Base-by-base conservation (phyloP, 306 rosid species). In the Casuarina equisetifolia region DNA sequence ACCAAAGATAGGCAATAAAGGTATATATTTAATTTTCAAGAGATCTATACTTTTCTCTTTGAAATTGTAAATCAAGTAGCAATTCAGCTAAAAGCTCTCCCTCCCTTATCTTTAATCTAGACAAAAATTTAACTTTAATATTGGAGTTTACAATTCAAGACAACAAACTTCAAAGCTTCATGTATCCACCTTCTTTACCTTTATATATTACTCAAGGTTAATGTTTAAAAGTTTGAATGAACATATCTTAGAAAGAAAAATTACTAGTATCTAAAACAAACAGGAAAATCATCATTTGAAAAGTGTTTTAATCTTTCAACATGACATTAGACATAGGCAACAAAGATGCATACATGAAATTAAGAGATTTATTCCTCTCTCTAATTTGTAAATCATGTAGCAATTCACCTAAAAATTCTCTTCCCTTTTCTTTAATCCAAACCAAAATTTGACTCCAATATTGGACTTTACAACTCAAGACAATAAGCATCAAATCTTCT, bases 311-410 rank as follows among this genome's bases (percentile, higher is more conserved):
- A 57, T 3, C 42, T 66, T 66, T 11, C 71, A 66, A 49, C 71
- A 40, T 40, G 9, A 11, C 42, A 66, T 9, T 15, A 40, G 46
- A 17, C 16, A 45, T 3, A 51, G 67, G 40, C 63, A 32, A 46
- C 46, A 55, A 43, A 25, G 64, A 49, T 13, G 17, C 82, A 70
- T 76, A 95, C 98, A 97, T 84, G 74, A 68, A 76, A 80, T 87
- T 91, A 3, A 95, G 90, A 75, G 89, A 79, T 83, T 79, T 86
- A 72, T 89, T 67, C 73, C 51, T 84, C 52, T 91, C 95, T 76
- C 78, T 86, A 54, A 3, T 0, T 75, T 80, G 84, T 88, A 90
- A 68, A 55, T 85, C 84, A 70, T 72, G 76, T 48, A 70, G 45
- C 70, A 83, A 62, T 62, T 82, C 78, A n/a, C 76, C 83, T n/a